Evolutionary conservation across 345 rosid genomes (phyloP).

Genomic region (Pugionium cornutum): DNA sequence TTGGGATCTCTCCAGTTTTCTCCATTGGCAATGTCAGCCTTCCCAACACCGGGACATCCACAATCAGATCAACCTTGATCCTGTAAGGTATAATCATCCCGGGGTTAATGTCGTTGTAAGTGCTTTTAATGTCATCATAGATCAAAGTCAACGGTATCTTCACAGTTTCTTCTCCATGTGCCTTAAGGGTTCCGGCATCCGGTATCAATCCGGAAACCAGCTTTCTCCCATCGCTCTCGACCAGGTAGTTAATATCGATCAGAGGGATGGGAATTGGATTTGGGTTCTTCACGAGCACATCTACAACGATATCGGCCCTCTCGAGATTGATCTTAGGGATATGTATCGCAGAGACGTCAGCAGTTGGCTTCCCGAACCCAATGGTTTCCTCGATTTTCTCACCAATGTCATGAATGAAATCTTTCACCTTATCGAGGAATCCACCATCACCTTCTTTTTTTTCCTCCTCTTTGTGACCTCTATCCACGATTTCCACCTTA

Average conservation of each 20-base stretch:
- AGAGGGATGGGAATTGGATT: conserved; percentile 92
- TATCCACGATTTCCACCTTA: conserved; percentile 54
- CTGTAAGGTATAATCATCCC: conserved; percentile 89
- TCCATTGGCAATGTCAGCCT: conserved; percentile 84
- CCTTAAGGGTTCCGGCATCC: conserved; percentile 83
- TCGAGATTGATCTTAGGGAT: conserved; percentile 80
- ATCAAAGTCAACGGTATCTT: conserved; percentile 82
- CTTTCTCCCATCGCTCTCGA: conserved; percentile 93
- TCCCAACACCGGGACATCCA: conserved; percentile 88
- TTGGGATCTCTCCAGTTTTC: conserved; percentile 93
- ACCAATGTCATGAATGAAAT: conserved; percentile 83
- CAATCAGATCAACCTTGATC: conserved; percentile 79
- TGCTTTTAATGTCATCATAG: conserved; percentile 76
- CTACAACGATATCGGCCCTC: conserved; percentile 76
- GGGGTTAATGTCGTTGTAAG: conserved; percentile 78
- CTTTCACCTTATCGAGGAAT: conserved; percentile 90
- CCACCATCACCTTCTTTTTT: conserved; percentile 73
- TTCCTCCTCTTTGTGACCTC: conserved; percentile 57
- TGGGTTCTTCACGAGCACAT: conserved; percentile 89
- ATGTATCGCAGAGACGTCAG: conserved; percentile 79
- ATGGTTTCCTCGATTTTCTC: conserved; percentile 89
- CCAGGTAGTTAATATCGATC: conserved; percentile 72
- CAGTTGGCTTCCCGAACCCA: conserved; percentile 96
- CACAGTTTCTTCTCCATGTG: conserved; percentile 94
- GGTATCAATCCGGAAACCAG: conserved; percentile 88